These are phyloP conservation scores for Lecanosticta acicola DNA, from an alignment of 2,329 filamentous ascomycete genomes.

Conservation along the genomic window DNA sequence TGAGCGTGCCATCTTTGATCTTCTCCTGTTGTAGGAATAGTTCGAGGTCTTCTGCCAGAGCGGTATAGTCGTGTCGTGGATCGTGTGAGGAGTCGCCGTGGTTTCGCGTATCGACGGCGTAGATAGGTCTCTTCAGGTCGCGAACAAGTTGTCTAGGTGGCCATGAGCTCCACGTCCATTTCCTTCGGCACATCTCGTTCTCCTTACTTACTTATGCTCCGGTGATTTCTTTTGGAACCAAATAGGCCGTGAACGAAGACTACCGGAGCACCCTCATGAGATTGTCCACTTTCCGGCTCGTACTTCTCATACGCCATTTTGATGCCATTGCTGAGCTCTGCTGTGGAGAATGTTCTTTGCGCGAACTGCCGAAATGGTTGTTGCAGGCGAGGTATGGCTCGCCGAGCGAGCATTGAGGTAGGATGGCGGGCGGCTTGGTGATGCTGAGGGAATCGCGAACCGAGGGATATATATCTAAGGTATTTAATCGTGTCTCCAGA, in stretches of 20 bases:
- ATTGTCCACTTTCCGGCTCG: slow-evolving; percentile 41
- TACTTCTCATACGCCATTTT: slow-evolving; percentile 62
- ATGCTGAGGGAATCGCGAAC: neutral
- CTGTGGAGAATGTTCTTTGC: slow-evolving; percentile 23
- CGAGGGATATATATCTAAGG: too few species aligned
- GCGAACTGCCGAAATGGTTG: slow-evolving; percentile 17
- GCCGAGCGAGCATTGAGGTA: slow-evolving; percentile 20
- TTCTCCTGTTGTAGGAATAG: slow-evolving; percentile 68
- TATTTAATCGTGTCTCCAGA: too few species aligned
- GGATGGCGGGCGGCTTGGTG: neutral
- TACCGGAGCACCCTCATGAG: slow-evolving; percentile 55
- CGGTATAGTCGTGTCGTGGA: slow-evolving; percentile 67
- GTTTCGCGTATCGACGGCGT: slow-evolving; percentile 83
- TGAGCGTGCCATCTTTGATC: slow-evolving; percentile 66
- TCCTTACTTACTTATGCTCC: slow-evolving; percentile 85
- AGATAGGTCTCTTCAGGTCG: slow-evolving; percentile 74
- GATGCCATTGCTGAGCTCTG: slow-evolving; percentile 32
- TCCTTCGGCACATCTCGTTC: slow-evolving; percentile 1
- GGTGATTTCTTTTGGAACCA: slow-evolving; percentile 91
- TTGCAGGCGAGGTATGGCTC: slow-evolving; percentile 17
- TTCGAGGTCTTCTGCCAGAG: slow-evolving; percentile 78
- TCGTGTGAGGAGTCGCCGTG: slow-evolving; percentile 85
- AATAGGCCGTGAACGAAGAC: slow-evolving; percentile 90
- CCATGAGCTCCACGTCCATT: neutral
- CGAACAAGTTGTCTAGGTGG: slow-evolving; percentile 66